Conservation (phyloP, 2,329 filamentous ascomycete species). For the Calonectria multiphialidica region DNA sequence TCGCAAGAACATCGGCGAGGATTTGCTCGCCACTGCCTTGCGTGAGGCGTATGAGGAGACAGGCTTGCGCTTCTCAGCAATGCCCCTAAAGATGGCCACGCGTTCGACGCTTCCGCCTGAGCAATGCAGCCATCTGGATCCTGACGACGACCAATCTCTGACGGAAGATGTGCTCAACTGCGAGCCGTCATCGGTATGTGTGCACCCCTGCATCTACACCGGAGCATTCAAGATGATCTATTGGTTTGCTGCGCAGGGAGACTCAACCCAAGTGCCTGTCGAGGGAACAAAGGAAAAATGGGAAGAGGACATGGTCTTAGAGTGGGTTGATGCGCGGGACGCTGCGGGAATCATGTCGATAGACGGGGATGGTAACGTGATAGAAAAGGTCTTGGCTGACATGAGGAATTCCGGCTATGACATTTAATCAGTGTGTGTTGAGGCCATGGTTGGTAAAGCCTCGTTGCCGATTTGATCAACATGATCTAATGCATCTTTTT, state of each 20-base stretch:
- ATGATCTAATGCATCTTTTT: constrained; percentile 3
- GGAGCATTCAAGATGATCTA: constrained; percentile 54
- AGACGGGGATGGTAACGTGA: constrained; percentile 39
- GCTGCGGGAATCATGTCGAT: constrained; percentile 38
- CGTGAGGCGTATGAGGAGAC: constrained; percentile 63
- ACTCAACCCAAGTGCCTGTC: constrained; percentile 41
- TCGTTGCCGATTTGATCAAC: background rate
- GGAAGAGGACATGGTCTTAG: constrained; percentile 40
- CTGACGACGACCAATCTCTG: constrained; percentile 33
- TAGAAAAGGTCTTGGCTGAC: constrained; percentile 43
- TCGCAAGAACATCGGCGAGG: constrained; percentile 60
- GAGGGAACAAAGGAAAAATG: constrained; percentile 46
- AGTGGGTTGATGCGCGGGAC: constrained; percentile 41
- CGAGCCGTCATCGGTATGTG: constrained; percentile 52
- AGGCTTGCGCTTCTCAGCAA: constrained; percentile 53
- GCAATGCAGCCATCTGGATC: background rate
- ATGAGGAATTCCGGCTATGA: constrained; percentile 43
- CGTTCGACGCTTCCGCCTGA: constrained; percentile 52
- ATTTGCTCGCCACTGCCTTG: constrained; percentile 55
- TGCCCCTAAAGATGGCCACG: constrained; percentile 56
- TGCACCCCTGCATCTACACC: constrained; percentile 51
- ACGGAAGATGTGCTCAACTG: constrained; percentile 47
- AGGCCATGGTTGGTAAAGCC: too few relatives aligned
- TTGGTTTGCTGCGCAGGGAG: constrained; percentile 53
- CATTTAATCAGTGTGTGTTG: constrained; percentile 24